Evolutionary conservation across 805 yeast species (phyloP).

Genomic region (Spathaspora arborariae): DNA sequence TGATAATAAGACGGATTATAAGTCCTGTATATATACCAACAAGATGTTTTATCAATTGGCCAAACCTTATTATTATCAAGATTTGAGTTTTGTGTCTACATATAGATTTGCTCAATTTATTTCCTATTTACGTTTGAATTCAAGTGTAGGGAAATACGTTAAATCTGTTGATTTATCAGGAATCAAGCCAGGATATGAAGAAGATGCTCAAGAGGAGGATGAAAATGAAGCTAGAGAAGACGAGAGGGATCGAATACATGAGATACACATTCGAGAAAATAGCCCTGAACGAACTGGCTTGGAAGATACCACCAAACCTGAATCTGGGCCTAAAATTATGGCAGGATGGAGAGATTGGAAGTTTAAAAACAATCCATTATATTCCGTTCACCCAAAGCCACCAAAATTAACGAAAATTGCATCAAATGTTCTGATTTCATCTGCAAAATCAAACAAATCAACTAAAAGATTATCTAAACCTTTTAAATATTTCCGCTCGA

Average conservation of each 20-base stretch:
- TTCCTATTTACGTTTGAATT: constrained; percentile 55
- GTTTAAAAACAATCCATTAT: constrained; percentile 66
- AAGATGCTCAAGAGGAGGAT: constrained; percentile 12
- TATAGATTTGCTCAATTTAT: constrained; percentile 81
- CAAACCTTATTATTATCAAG: constrained; percentile 50
- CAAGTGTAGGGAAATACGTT: constrained; percentile 55
- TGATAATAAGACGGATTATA: constrained; percentile 31
- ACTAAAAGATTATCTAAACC: constrained; percentile 15
- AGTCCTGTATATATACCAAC: constrained; percentile 46
- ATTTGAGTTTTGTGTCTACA: constrained; percentile 60
- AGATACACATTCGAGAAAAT: constrained; percentile 8
- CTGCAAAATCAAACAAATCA: constrained; percentile 14
- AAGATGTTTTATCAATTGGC: constrained; percentile 48
- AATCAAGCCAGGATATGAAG: constrained; percentile 31
- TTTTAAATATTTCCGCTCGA: constrained; percentile 17
- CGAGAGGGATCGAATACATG: constrained; percentile 6
- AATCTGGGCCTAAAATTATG: constrained; percentile 28
- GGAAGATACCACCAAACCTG: constrained; percentile 2
- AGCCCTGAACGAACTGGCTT: constrained; percentile 1
- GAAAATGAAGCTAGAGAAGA: constrained; percentile 3
- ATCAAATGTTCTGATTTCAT: constrained; percentile 13
- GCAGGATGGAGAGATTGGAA: constrained; percentile 97
- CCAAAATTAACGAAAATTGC: constrained; percentile 13
- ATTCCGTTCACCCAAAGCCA: constrained; percentile 29
- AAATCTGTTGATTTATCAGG: constrained; percentile 55